These are phyloP conservation scores for Graphilbum sp. DNA, from an alignment of 2,329 filamentous ascomycete genomes.

Conservation along the genomic window DNA sequence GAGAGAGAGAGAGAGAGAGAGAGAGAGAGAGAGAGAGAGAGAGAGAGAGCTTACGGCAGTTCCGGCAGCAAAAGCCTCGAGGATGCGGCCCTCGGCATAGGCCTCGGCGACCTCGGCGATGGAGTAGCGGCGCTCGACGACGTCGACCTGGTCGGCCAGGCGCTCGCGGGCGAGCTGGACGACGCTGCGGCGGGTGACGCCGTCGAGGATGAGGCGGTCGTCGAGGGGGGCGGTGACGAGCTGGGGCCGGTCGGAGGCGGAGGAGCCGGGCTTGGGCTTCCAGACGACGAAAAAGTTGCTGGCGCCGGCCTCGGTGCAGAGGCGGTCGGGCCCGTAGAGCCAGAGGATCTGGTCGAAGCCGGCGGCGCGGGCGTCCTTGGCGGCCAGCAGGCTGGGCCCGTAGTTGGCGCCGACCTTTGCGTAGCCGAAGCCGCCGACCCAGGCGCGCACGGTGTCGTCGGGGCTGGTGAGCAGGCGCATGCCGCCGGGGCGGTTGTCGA, in stretches of 20 bases:
- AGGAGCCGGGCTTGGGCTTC: slow-evolving; percentile 38
- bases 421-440: slow-evolving; percentile 84
- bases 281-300: slow-evolving; percentile 85
- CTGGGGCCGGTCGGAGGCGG: slow-evolving; percentile 37
- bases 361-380: slow-evolving; percentile 51
- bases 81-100: slow-evolving; percentile 53
- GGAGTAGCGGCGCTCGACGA: slow-evolving; percentile 70
- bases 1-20: too few species aligned
- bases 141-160: slow-evolving; percentile 42
- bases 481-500: slow-evolving; percentile 35
- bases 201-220: slow-evolving; percentile 71
- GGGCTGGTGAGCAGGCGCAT: slow-evolving; percentile 64
- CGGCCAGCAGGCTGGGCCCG: slow-evolving; percentile 66
- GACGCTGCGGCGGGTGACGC: slow-evolving; percentile 70
- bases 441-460: slow-evolving; percentile 74
- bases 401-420: slow-evolving; percentile 93
- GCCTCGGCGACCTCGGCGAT: slow-evolving; percentile 66
- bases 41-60: slow-evolving; percentile 50
- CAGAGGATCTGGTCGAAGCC: slow-evolving; percentile 90
- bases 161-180: slow-evolving; percentile 54
- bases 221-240: slow-evolving; percentile 73
- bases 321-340: slow-evolving; percentile 64
- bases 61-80: slow-evolving; percentile 76
- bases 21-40: background rate
- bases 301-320: slow-evolving; percentile 81